Conservation (phyloP, 352 stramenopile genomes). For the Phytophthora megakarya region DNA sequence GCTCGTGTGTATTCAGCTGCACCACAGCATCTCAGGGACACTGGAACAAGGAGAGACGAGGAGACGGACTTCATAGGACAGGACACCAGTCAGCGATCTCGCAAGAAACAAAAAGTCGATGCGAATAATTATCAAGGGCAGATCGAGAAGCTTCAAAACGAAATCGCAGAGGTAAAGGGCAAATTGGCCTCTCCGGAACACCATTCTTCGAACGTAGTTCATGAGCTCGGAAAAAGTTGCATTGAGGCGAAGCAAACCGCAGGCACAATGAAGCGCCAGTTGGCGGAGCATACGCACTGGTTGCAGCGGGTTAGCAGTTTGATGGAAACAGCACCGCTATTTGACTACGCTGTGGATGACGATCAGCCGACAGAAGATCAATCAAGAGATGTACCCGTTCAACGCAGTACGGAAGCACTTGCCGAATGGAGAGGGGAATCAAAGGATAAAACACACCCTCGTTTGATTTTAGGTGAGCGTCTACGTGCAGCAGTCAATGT, state of each 20-base stretch:
- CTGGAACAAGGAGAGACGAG: background rate
- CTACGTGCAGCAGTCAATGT: constrained; percentile 28
- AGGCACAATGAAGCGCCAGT: constrained; percentile 45
- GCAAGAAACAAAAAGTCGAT: constrained; percentile 66
- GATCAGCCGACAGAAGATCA: constrained; percentile 4
- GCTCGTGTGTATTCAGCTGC: background rate
- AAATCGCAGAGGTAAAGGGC: constrained; percentile 40
- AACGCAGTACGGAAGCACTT: constrained; percentile 23
- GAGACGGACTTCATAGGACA: constrained; percentile 17
- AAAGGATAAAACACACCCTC: constrained; percentile 28
- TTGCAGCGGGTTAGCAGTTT: constrained; percentile 49
- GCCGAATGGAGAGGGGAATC: constrained; percentile 32
- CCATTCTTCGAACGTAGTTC: background rate
- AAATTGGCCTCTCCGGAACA: constrained; percentile 20
- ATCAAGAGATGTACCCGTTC: background rate
- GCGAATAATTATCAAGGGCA: constrained; percentile 33
- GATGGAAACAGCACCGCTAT: constrained; percentile 55
- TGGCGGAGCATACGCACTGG: constrained; percentile 58
- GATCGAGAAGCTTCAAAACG: constrained; percentile 38
- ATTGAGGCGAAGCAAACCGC: constrained; percentile 47
- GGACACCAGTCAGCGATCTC: constrained; percentile 24
- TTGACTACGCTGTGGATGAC: constrained; percentile 33
- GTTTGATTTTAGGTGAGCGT: constrained; percentile 40
- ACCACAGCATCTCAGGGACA: background rate
- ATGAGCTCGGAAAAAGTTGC: constrained; percentile 25